Base-by-base conservation (phyloP, 2,329 filamentous ascomycete species). In the Aspergillus viridinutans region DNA sequence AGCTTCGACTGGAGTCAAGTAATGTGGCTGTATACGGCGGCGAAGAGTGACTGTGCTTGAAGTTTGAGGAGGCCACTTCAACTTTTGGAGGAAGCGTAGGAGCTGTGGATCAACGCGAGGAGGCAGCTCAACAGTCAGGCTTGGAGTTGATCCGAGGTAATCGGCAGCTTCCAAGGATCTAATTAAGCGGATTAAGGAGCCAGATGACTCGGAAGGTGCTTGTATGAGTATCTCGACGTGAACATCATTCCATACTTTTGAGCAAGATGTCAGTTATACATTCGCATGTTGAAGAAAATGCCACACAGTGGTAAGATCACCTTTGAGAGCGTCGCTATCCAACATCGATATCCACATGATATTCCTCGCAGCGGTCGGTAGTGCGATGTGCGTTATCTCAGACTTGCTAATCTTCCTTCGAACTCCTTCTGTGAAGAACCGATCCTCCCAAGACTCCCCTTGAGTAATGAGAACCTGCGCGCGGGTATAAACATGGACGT, bases 181-280 rank as follows among this genome's bases (percentile, higher is more conserved):
- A 3, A 99, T 81, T 32, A 97, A 80, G 55, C 90, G 83, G 52
- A 90, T 83, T 29, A 97, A 72, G 52, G 87, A 89, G 10, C 90
- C 92, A 2, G 90, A 87, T 21, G 88, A 86, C 8, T 81, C 81
- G 3, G 85, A 76, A 6, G 86, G 83, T 1, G 90, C 90, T 58
- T 95, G 90, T 8, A 97, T 84, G 12, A 97, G 73, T 53, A 99
- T 90, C 62, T 97, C 91, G 59, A 97, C 81, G 40, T 81, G 85
- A 4, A 90, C 80, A 49, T 85, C 83, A 70, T 93, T 87, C 92
- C 92, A 97, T 35, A 83, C 88, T 87, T 67, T 58, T 10, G 23
- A 42, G 53, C 21, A 50, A 28, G 54, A 58, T 54, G 61, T 63
- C 47, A 54, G 58, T 47, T 28, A 23, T 21, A 6, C 49, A 14